phyloP scores from a whole-genome alignment of 495 filamentous ascomycete genomes.

The Pseudoneurospora amorphoporcata region DNA sequence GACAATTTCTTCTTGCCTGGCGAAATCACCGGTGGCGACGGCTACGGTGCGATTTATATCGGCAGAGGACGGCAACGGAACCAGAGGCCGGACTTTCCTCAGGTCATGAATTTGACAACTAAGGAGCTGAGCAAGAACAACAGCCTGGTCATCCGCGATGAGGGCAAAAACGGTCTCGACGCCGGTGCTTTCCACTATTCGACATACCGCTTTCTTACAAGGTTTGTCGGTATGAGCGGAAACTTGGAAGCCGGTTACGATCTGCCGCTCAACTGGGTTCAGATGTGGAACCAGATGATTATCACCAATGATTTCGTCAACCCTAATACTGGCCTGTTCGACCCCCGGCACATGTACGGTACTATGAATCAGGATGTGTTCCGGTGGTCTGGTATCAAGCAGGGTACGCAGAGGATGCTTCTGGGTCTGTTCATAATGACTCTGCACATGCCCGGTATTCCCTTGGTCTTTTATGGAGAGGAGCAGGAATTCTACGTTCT shows the following conservation, averaged over 20 bases:
- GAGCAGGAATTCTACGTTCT: conserved; percentile 60
- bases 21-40: conserved; percentile 55
- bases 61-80: conserved; percentile 49
- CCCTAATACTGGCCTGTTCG: conserved; percentile 55
- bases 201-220: conserved; percentile 54
- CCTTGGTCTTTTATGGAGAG: conserved; percentile 56
- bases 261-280: conserved; percentile 48
- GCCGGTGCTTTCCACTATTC: conserved; percentile 63
- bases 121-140: conserved; percentile 35
- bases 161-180: conserved; percentile 46
- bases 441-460: conserved; percentile 55
- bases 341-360: conserved; percentile 62
- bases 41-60: conserved; percentile 53
- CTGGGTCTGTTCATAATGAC: conserved; percentile 55
- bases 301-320: conserved; percentile 56
- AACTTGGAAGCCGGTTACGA: conserved; percentile 50
- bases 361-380: conserved; percentile 65
- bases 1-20: conserved; percentile 57
- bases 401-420: conserved; percentile 50
- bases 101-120: conserved; percentile 32
- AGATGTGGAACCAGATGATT: conserved; percentile 52
- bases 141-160: conserved; percentile 32
- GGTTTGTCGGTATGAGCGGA: conserved; percentile 58
- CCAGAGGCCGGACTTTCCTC: conserved; percentile 37
- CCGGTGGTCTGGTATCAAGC: conserved; percentile 54